phyloP scores from a whole-genome alignment of 495 filamentous ascomycete genomes.

The Podospora sp. region DNA sequence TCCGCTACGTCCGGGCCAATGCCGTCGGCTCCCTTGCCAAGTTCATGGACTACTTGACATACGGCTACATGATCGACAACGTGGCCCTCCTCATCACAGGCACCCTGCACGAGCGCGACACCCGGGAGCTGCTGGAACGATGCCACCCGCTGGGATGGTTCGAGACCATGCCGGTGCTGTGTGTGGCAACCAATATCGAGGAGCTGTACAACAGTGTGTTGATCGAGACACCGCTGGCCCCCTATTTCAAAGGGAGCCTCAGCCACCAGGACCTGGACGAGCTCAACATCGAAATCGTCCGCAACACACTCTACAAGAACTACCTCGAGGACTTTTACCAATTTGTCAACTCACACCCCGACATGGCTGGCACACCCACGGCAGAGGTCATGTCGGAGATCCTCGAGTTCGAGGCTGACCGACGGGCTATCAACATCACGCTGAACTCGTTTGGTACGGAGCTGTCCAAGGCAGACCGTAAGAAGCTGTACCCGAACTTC shows the following conservation, averaged over 20 bases:
- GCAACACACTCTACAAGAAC: constrained; percentile 99
- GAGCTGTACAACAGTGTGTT: constrained; percentile 97
- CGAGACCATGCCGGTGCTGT: constrained; percentile 96
- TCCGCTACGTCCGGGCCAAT: constrained; percentile 92
- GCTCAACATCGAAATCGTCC: constrained; percentile 98
- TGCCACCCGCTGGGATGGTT: constrained; percentile 99
- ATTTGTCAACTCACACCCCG: constrained; percentile 83
- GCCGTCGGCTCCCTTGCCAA: constrained; percentile 85
- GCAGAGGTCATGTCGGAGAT: constrained; percentile 93
- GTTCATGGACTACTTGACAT: constrained; percentile 96
- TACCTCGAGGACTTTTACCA: constrained; percentile 97
- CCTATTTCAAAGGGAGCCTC: constrained; percentile 95
- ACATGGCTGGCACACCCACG: constrained; percentile 84
- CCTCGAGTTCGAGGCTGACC: constrained; percentile 93
- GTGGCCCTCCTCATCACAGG: constrained; percentile 97
- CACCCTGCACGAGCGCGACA: constrained; percentile 96
- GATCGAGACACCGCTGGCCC: constrained; percentile 92
- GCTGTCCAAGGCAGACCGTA: constrained; percentile 87
- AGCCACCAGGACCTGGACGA: constrained; percentile 97
- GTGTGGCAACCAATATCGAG: constrained; percentile 96
- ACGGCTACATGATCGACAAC: constrained; percentile 99
- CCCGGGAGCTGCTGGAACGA: constrained; percentile 88
- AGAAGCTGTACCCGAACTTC: constrained; percentile 94
- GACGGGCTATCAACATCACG: constrained; percentile 98
- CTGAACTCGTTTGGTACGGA: constrained; percentile 99